Evolutionary conservation across 2,329 filamentous ascomycete species (phyloP).

Genomic region (Nannizziopsis arthrosporioides): DNA sequence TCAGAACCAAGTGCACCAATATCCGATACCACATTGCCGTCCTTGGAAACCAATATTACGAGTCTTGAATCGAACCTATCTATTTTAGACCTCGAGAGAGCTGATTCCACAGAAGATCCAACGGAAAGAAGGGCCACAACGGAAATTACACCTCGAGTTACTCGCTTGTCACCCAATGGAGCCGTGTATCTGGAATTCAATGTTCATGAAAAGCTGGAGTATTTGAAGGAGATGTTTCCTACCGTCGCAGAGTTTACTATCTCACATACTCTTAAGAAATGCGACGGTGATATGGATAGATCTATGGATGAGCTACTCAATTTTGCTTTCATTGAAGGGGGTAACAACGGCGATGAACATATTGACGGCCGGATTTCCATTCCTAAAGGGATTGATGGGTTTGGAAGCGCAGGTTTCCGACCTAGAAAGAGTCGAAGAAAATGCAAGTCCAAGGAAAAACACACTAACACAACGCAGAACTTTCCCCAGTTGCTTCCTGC

Average conservation of each 20-base stretch:
- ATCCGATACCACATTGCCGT: slow-evolving; percentile 28
- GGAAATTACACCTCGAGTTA: background rate
- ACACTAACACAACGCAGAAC: slow-evolving; percentile 18
- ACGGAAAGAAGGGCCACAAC: slow-evolving; percentile 6
- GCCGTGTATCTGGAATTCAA: slow-evolving; percentile 20
- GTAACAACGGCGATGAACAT: background rate
- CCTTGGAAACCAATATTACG: slow-evolving; percentile 41
- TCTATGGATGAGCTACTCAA: slow-evolving; percentile 74
- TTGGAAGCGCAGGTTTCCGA: slow-evolving; percentile 47
- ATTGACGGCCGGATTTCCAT: slow-evolving; percentile 39
- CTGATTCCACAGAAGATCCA: background rate
- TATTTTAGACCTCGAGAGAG: slow-evolving; percentile 23
- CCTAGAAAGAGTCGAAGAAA: slow-evolving; percentile 31
- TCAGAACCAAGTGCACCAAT: slow-evolving; percentile 19
- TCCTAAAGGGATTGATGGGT: slow-evolving; percentile 70
- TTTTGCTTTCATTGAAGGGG: slow-evolving; percentile 61
- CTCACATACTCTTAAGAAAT: slow-evolving; percentile 54
- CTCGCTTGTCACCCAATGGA: slow-evolving; percentile 10
- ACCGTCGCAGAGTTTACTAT: slow-evolving; percentile 56
- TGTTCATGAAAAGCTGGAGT: slow-evolving; percentile 49
- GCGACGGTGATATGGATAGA: slow-evolving; percentile 52
- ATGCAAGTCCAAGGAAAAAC: slow-evolving; percentile 36
- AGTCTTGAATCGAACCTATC: slow-evolving; percentile 40
- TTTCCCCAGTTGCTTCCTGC: slow-evolving; percentile 19
- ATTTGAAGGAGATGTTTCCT: slow-evolving; percentile 61